Percentiles rank a stretch among this genome's conserved stretches.
These are phyloP conservation scores for Rhododendron vialii DNA, from an alignment of 148 eudicot genomes.

Conservation along the genomic window DNA sequence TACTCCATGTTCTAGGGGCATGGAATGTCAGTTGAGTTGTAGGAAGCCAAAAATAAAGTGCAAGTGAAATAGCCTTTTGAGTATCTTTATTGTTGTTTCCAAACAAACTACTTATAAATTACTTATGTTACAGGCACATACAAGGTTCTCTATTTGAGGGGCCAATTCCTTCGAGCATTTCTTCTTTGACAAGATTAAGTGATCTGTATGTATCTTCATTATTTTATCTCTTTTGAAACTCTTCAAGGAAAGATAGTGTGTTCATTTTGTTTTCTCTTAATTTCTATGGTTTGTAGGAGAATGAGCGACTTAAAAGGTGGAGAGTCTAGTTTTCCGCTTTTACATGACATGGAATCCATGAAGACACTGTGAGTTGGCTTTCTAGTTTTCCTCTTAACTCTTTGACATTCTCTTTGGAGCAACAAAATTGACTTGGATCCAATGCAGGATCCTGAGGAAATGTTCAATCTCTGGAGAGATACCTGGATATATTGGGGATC, in stretches of 20 bases:
- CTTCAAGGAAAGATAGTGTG: neutral
- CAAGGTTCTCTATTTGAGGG: constrained; percentile 58
- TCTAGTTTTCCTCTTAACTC: neutral
- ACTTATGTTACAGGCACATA: constrained; percentile 34
- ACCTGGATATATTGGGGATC: constrained; percentile 41
- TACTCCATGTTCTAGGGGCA: neutral
- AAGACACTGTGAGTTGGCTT: constrained; percentile 38
- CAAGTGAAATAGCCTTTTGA: neutral
- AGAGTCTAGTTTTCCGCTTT: constrained; percentile 37
- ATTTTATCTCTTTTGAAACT: neutral
- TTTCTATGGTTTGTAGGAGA: constrained; percentile 31
- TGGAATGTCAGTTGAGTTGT: neutral
- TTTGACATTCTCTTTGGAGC: neutral
- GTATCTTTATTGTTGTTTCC: neutral
- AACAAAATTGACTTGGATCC: neutral
- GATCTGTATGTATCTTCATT: constrained; percentile 39
- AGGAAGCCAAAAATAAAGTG: neutral
- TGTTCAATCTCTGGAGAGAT: constrained; percentile 44
- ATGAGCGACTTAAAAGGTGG: constrained; percentile 50
- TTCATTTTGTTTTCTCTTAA: neutral
- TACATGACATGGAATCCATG: constrained; percentile 31
- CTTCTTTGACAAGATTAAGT: constrained; percentile 39
- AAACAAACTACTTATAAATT: neutral
- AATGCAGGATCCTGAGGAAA: constrained; percentile 42
- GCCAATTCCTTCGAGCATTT: constrained; percentile 51